These are phyloP conservation scores for Tremella mesenterica DNA, from an alignment of 768 basidiomycete species.

Conservation along the genomic window DNA sequence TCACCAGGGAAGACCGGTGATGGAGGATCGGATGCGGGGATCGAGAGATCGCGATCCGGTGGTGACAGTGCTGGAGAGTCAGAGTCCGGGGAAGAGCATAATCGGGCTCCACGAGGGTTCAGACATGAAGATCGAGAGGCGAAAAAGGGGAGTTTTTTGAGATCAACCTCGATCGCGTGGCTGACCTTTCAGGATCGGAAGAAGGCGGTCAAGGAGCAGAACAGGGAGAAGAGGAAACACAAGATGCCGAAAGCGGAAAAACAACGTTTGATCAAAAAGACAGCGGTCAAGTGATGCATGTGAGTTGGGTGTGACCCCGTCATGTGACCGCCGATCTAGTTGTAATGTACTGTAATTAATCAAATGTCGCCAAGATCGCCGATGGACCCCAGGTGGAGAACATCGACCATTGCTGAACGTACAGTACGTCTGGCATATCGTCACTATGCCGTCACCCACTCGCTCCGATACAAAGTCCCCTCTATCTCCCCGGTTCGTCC, in stretches of 20 bases:
- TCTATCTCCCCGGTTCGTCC: too few species aligned
- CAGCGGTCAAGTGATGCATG: neutral
- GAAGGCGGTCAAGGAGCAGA: constrained; percentile 75
- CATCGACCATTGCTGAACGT: too few species aligned
- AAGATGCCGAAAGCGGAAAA: constrained; percentile 97
- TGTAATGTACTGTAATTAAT: neutral
- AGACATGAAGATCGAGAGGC: constrained; percentile 83
- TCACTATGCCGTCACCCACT: too few species aligned
- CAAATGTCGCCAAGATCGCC: neutral
- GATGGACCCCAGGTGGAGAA: neutral
- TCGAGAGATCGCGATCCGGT: too few species aligned
- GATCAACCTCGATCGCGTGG: neutral
- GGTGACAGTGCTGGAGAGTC: constrained; percentile 41
- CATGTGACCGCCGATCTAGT: too few species aligned
- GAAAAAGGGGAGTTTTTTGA: constrained; percentile 61
- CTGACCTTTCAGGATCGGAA: constrained; percentile 65
- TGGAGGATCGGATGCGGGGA: neutral
- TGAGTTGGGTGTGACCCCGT: too few species aligned
- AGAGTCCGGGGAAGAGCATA: constrained; percentile 4
- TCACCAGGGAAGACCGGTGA: neutral
- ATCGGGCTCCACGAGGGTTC: constrained; percentile 64
- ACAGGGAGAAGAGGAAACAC: constrained; percentile 74
- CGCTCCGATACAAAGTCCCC: too few species aligned
- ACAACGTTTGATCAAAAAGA: constrained; percentile 65
- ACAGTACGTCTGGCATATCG: too few species aligned